Evolutionary conservation across 805 yeast species (phyloP).

Genomic region (Sugiyamaella qingdaonensis): DNA sequence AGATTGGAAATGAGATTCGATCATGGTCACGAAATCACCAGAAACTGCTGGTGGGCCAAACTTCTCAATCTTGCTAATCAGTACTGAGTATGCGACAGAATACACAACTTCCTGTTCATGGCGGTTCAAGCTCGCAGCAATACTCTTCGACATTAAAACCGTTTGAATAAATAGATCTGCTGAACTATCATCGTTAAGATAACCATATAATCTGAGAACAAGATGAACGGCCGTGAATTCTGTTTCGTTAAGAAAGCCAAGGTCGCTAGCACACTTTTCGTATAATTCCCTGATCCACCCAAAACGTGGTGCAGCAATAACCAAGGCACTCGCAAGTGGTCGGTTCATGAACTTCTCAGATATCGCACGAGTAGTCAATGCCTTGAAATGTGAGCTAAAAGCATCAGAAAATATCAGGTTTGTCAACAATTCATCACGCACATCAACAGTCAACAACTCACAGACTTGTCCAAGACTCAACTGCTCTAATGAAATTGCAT

Average conservation of each 20-base stretch:
- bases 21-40: neutral
- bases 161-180: neutral
- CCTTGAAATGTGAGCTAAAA: neutral
- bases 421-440: neutral
- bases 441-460: neutral
- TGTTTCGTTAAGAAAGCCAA: neutral
- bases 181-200: neutral
- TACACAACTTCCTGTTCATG: neutral
- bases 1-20: constrained; percentile 5
- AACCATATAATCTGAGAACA: neutral
- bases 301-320: neutral
- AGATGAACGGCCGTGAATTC: neutral
- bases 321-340: neutral
- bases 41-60: neutral
- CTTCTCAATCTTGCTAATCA: neutral
- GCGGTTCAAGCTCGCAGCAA: neutral
- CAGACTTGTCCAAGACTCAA: neutral
- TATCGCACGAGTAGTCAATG: neutral
- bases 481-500: no score
- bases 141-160: neutral
- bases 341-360: neutral
- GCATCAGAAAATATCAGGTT: neutral
- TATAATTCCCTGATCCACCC: neutral
- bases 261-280: neutral
- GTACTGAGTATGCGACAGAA: neutral